Percentiles rank a stretch among this genome's conserved stretches.
phyloP scores from a whole-genome alignment of 139 green algal genomes.

The Chlorella sp. region DNA sequence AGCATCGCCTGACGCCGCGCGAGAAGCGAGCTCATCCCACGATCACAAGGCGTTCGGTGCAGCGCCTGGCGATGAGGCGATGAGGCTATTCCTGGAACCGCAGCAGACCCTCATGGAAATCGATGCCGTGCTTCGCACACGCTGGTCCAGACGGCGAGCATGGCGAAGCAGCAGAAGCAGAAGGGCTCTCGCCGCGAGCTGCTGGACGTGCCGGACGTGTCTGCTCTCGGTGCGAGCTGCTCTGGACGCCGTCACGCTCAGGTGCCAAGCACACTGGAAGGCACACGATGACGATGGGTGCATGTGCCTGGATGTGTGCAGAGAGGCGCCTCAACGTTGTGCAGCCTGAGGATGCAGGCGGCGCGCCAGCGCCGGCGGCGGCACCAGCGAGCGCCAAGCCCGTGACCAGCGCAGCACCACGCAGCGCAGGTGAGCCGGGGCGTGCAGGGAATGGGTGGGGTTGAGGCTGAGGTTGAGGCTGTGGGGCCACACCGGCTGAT shows the following conservation, averaged over 20 bases:
- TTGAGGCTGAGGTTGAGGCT: not conserved
- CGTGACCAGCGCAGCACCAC: constrained; percentile 10
- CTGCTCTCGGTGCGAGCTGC: constrained; percentile 9
- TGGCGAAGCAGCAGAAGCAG: not conserved
- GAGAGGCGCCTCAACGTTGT: not conserved
- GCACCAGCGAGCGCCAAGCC: too few species aligned
- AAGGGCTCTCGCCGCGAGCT: not conserved
- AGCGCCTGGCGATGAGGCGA: too few species aligned
- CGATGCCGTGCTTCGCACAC: not conserved
- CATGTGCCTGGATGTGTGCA: constrained; percentile 1
- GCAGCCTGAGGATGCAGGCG: not conserved
- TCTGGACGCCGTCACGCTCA: not conserved
- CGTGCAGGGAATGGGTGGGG: not conserved
- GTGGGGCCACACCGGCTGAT: not conserved
- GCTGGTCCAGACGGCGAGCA: not conserved
- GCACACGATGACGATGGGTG: too few species aligned
- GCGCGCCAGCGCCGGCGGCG: too few species aligned
- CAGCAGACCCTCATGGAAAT: not conserved
- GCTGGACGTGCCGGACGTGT: constrained; percentile 9
- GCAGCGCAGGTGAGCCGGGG: constrained; percentile 11
- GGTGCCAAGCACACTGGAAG: too few species aligned
- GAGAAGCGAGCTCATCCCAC: too few species aligned
- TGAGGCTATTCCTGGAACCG: too few species aligned
- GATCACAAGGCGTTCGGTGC: too few species aligned
- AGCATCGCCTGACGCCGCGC: too few species aligned